Percentiles rank a stretch among this genome's conserved stretches.
Conservation (phyloP, 176 grass and related monocot species). For the Juncus effusus region DNA sequence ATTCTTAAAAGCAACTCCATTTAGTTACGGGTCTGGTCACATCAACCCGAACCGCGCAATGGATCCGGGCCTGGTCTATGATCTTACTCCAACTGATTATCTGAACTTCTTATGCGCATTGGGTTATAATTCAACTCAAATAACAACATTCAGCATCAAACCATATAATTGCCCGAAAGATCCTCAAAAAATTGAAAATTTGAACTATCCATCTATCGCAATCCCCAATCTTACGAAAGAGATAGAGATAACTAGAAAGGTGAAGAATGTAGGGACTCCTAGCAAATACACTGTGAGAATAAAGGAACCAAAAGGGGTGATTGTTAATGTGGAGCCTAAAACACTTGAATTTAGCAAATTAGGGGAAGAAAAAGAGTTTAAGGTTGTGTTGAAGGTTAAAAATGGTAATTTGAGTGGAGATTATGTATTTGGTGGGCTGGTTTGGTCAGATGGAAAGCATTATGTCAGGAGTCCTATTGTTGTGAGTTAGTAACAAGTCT, state of each 20-base stretch:
- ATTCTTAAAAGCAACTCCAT: constrained; percentile 57
- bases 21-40: constrained; percentile 85
- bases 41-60: constrained; percentile 61
- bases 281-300: constrained; percentile 47
- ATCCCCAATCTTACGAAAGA: constrained; percentile 48
- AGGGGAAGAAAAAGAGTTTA: constrained; percentile 50
- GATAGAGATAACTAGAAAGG: constrained; percentile 39
- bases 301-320: constrained; percentile 43
- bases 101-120: constrained; percentile 70
- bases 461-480: constrained; percentile 64
- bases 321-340: constrained; percentile 54
- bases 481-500: constrained; percentile 24
- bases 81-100: constrained; percentile 52
- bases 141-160: constrained; percentile 39
- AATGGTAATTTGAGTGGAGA: constrained; percentile 16
- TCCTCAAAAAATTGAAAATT: constrained; percentile 38
- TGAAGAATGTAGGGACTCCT: constrained; percentile 63
- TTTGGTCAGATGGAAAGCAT: constrained; percentile 74
- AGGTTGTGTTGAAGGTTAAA: constrained; percentile 51
- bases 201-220: constrained; percentile 85
- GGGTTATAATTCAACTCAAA: constrained; percentile 70
- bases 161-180: constrained; percentile 37
- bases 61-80: constrained; percentile 87
- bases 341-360: constrained; percentile 48
- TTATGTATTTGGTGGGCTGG: constrained; percentile 67